Evolutionary conservation across 1,284 basidiomycete species (phyloP), one percentile per base, ranked within the genome.

Genomic region (Pholiota adiposa): DNA sequence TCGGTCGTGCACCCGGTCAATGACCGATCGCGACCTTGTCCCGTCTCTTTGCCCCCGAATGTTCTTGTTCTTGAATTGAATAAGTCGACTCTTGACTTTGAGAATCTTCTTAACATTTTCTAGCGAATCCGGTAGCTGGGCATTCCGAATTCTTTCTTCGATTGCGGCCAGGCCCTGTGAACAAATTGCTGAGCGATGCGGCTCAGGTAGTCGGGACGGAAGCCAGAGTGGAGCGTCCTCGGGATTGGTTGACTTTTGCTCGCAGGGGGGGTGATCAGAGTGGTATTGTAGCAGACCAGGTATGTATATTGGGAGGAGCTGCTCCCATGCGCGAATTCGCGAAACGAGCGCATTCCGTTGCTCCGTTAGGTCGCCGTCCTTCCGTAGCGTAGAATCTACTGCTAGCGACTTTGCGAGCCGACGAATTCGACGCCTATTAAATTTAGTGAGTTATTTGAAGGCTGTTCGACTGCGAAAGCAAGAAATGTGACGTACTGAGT

Each of bases 1-100:
- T 12, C 57, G 36, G n/a, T 57, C 44, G 18, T 63, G 62, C 1
- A 65, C 60, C 4, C 62, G 51, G 25, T 65, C 62, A 27, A 63
- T 65, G 12, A 65, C 43, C 1, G 62, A 25, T 7, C 54, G 34
- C 2, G 62, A 65, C 2, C 61, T 31, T 40, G 61, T 63, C 1
- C 61, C 61, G 12, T 57, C 58, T 4, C 54, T 21, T 27, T 65
- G 64, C 1, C 64, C 64, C 0, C 59, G 50, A 25, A 65, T 38
- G 18, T 65, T 63, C 34, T 61, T 59, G 34, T 63, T 59, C 38
- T 65, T 65, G 59, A 63, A 65, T 4, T 48, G 14, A 5, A 61
- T 41, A 52, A 65, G 54, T 0, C 64, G 56, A 21, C 19, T 54
- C 41, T 65, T 65, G 40, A 65, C 31, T 18, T 44, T 51, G 21